Percentiles rank a stretch among this genome's conserved stretches.
phyloP scores from a whole-genome alignment of 139 green algal genomes.

The Micractinium sp. region DNA sequence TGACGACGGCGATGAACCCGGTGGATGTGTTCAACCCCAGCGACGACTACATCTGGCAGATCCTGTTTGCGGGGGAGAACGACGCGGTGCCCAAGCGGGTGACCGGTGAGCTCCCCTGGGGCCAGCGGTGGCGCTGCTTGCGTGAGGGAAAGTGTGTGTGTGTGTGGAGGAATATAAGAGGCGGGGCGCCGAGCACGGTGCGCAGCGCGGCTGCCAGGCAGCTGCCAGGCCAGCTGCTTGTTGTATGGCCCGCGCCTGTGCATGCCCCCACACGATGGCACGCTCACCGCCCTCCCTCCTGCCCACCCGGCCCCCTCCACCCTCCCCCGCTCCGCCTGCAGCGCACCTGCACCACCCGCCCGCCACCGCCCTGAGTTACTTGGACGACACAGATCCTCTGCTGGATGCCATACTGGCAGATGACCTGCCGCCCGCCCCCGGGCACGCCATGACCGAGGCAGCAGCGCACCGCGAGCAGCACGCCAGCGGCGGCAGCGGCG shows the following conservation, averaged over 20 bases:
- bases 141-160: not conserved
- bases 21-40: slow-evolving; percentile 42
- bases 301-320: no score
- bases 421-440: not conserved
- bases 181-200: not conserved
- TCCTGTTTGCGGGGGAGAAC: slow-evolving; percentile 58
- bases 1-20: slow-evolving; percentile 46
- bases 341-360: slow-evolving; percentile 38
- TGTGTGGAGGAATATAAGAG: no score
- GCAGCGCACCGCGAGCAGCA: not conserved
- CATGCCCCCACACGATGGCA: no score
- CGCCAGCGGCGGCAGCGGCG: not conserved
- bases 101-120: slow-evolving; percentile 26
- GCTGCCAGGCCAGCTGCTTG: no score
- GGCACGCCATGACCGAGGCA: not conserved
- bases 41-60: slow-evolving; percentile 57
- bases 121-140: not conserved
- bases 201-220: not conserved
- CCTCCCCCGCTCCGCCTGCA: not conserved
- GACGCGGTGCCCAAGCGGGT: slow-evolving; percentile 51
- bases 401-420: slow-evolving; percentile 20
- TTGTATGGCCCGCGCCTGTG: no score
- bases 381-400: slow-evolving; percentile 25
- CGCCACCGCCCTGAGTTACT: not conserved
- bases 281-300: no score